phyloP scores from a whole-genome alignment of 2,329 filamentous ascomycete genomes.

The Alternaria triticina region DNA sequence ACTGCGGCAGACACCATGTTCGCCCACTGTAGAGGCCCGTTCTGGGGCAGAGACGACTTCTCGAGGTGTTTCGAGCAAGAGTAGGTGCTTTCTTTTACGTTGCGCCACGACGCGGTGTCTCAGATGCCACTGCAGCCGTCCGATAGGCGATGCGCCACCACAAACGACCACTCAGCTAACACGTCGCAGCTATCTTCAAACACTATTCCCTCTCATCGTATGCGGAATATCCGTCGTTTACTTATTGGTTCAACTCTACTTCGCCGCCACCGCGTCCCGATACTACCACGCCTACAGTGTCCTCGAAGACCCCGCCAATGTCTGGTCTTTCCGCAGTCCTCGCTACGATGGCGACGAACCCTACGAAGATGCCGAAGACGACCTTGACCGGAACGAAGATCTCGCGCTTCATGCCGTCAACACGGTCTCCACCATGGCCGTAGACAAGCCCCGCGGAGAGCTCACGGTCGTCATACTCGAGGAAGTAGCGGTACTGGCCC shows the following conservation, averaged over 20 bases:
- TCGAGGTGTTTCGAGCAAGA: conserved; percentile 68
- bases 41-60: conserved; percentile 69
- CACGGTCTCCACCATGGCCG: conserved; percentile 64
- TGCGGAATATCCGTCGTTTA: conserved; percentile 73
- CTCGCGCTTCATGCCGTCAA: conserved; percentile 63
- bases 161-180: neutral
- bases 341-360: conserved; percentile 46
- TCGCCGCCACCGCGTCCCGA: conserved; percentile 58
- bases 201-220: conserved; percentile 76
- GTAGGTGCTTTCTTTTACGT: conserved; percentile 56
- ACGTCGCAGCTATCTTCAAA: conserved; percentile 72
- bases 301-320: conserved; percentile 55
- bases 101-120: neutral
- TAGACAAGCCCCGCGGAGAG: conserved; percentile 79
- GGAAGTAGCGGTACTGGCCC: conserved; percentile 73
- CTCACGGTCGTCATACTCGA: conserved; percentile 74
- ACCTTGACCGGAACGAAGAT: conserved; percentile 63
- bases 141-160: conserved; percentile 2
- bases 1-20: conserved; percentile 53
- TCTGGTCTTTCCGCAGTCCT: conserved; percentile 41
- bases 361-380: conserved; percentile 61
- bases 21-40: conserved; percentile 62
- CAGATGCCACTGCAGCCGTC: neutral
- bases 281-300: conserved; percentile 64
- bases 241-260: conserved; percentile 65